Conservation (phyloP, 306 rosid species). For the Clitoria ternatea region DNA sequence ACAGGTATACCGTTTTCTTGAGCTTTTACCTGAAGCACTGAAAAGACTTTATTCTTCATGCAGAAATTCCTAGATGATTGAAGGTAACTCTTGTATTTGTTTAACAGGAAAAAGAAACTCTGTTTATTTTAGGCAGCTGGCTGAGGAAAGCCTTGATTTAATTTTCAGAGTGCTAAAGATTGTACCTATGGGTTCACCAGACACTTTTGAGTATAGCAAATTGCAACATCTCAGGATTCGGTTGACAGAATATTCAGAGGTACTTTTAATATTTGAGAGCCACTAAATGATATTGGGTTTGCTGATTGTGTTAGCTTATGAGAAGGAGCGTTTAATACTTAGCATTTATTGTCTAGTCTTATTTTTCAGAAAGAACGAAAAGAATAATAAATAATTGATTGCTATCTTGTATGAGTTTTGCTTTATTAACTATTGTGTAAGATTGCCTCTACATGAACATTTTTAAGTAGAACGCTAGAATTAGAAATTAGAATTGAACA, state of each 20-base stretch:
- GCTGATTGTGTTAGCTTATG: conserved; percentile 23
- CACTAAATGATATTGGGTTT: conserved; percentile 29
- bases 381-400: neutral
- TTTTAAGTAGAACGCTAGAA: neutral
- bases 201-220: conserved; percentile 37
- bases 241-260: conserved; percentile 67
- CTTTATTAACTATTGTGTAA: neutral
- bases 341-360: neutral
- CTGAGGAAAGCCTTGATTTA: conserved; percentile 61
- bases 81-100: conserved; percentile 33
- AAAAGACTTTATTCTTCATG: conserved; percentile 33
- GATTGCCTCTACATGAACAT: neutral
- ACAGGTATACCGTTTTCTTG: conserved; percentile 51
- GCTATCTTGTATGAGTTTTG: neutral
- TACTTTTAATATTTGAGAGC: conserved; percentile 23
- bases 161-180: conserved; percentile 46
- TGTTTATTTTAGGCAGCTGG: conserved; percentile 50
- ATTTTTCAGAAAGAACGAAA: conserved; percentile 3
- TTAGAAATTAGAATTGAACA: neutral
- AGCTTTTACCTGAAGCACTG: conserved; percentile 21
- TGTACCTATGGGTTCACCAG: conserved; percentile 31
- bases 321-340: conserved; percentile 4
- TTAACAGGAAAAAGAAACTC: conserved; percentile 68
- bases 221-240: conserved; percentile 58
- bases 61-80: conserved; percentile 25